These are phyloP conservation scores for Tulasnella sp. DNA, from an alignment of 768 basidiomycete species.

Conservation along the genomic window DNA sequence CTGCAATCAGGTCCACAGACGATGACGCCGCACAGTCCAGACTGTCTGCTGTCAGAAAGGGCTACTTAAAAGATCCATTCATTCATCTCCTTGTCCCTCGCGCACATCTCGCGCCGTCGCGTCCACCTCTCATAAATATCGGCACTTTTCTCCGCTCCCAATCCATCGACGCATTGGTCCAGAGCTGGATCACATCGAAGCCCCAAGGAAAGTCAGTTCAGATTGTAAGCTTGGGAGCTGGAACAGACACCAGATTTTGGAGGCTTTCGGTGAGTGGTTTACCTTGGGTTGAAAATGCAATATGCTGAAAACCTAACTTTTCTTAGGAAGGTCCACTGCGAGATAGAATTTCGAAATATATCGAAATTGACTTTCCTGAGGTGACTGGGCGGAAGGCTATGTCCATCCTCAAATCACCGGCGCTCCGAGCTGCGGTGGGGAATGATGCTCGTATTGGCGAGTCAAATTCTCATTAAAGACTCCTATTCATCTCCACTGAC, in stretches of 20 bases:
- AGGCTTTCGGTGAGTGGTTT: constrained; percentile 55
- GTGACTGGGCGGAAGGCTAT: constrained; percentile 75
- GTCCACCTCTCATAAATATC: constrained; percentile 87
- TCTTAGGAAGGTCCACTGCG: constrained; percentile 48
- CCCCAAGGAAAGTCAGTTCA: constrained; percentile 40
- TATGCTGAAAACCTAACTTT: constrained; percentile 8
- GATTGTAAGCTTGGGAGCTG: constrained; percentile 89
- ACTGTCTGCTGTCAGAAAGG: constrained; percentile 68
- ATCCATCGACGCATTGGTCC: constrained; percentile 68
- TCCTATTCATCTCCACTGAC: background rate
- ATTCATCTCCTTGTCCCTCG: constrained; percentile 57
- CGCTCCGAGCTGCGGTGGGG: constrained; percentile 44
- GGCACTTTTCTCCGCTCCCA: constrained; percentile 82
- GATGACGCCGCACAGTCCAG: constrained; percentile 75
- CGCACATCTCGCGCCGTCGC: constrained; percentile 44
- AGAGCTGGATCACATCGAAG: constrained; percentile 47
- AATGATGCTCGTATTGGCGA: constrained; percentile 26
- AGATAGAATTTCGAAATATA: constrained; percentile 45
- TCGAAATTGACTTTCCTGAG: constrained; percentile 88
- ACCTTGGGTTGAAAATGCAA: background rate
- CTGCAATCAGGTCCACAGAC: constrained; percentile 54
- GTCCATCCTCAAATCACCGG: constrained; percentile 59
- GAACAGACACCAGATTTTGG: constrained; percentile 96
- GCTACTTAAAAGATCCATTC: constrained; percentile 74
- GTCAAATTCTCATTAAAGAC: background rate